Conservation (phyloP, 176 grass and related monocot genomes). For the Triticum aestivum region IWGSC_CS_RefSeq_v2.1 NC_057812.1:142752294-142752793, state of each 20-base stretch:
- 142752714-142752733: conserved; percentile 19
- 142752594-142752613: neutral
- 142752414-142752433: neutral
- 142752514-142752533: neutral
- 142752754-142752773: neutral
- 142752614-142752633: neutral
- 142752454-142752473: neutral
- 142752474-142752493: neutral
- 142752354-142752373: neutral
- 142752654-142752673: neutral
- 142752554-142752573: conserved; percentile 31
- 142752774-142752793: neutral
- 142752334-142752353: neutral
- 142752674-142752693: neutral
- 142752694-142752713: neutral
- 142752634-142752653: neutral
- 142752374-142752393: neutral
- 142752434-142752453: neutral
- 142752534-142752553: conserved; percentile 12
- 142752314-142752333: neutral
- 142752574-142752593: conserved; percentile 15
- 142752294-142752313: neutral
- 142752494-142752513: neutral
- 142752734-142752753: conserved; percentile 30
- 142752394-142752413: neutral